Base-by-base conservation (phyloP, 2,329 filamentous ascomycete genomes). In the Microthyrium microscopicum region DNA sequence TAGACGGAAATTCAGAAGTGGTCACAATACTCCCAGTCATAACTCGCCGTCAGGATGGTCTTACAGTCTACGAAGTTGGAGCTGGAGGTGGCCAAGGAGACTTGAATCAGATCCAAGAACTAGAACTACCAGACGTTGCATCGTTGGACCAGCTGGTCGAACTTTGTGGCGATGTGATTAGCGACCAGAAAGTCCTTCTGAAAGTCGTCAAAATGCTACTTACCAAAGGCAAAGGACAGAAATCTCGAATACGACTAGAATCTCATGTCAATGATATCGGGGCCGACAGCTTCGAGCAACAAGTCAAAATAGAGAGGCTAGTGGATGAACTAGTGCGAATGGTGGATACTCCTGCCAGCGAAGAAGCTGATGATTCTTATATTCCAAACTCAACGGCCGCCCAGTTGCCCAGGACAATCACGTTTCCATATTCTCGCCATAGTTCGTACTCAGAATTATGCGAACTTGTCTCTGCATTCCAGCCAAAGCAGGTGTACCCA, bases 391-490 rank as follows among this genome's bases (percentile, higher is more conserved):
- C 43, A 45, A 42, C 46, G 21, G 25, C 19, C 25, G 39, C 44
- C 28, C 8, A 12, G 4, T 27, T 41, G 15, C 46, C 42, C 7
- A 39, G 35, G 29, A 31, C 26, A 0, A 55, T 56, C 17, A 62
- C 58, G 15, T 94, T 93, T 42, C 81, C 85, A 0, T 94, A 85
- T 47, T 87, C 87, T 1, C 70, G 87, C 1, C 87, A 95, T 52
- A 91, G 87, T 0, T 92, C 82, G 0, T 87, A 89, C 39, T 58
- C 62, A 0, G 87, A 94, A 49, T 65, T 92, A 3, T 77, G 81
- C 41, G 56, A 72, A 34, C 57, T 94, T 1, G 62, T 93, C 1
- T 50, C 60, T 3, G 60, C 63, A 0, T 79, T 94, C 44, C 67
- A 58, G 19, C 84, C 84, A 0, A 70, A 57, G 29, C 83, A 94